Conservation (phyloP, 257 asterid species). For the Petunia axillaris region DNA sequence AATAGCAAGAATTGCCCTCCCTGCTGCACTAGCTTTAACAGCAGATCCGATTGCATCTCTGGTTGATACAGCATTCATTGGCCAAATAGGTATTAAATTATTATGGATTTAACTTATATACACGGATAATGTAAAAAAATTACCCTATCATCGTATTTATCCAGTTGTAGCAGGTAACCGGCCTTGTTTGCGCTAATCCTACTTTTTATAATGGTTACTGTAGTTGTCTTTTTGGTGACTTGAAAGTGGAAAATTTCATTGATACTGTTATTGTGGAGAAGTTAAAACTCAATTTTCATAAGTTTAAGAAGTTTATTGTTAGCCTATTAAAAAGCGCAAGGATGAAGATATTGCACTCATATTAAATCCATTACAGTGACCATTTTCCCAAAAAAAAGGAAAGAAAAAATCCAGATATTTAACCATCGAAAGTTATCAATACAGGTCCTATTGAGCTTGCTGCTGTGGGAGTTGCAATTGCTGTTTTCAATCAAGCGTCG, state of each 20-base stretch:
- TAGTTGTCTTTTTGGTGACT: too few relatives aligned
- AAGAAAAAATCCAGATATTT: neutral
- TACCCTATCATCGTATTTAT: too few relatives aligned
- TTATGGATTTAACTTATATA: too few relatives aligned
- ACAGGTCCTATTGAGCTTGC: conserved; percentile 70
- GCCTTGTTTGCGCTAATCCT: too few relatives aligned
- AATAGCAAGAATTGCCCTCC: conserved; percentile 63
- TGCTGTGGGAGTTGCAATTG: conserved; percentile 77
- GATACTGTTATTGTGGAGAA: too few relatives aligned
- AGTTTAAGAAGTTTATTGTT: neutral
- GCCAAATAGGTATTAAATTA: conserved; percentile 61
- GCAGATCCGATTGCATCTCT: conserved; percentile 92
- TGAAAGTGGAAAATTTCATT: too few relatives aligned
- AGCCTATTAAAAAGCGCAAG: neutral
- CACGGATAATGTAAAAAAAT: too few relatives aligned
- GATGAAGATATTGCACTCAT: neutral
- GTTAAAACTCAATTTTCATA: neutral
- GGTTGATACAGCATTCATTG: conserved; percentile 78
- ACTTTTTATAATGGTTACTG: too few relatives aligned
- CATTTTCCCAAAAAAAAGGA: neutral
- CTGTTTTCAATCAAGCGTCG: conserved; percentile 71
- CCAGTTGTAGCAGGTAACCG: too few relatives aligned
- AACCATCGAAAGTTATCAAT: neutral
- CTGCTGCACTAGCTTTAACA: conserved; percentile 78
- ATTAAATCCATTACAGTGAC: neutral